Conservation (phyloP, 192 early-diverging fungal genomes). For the Funneliformis mosseae region DNA sequence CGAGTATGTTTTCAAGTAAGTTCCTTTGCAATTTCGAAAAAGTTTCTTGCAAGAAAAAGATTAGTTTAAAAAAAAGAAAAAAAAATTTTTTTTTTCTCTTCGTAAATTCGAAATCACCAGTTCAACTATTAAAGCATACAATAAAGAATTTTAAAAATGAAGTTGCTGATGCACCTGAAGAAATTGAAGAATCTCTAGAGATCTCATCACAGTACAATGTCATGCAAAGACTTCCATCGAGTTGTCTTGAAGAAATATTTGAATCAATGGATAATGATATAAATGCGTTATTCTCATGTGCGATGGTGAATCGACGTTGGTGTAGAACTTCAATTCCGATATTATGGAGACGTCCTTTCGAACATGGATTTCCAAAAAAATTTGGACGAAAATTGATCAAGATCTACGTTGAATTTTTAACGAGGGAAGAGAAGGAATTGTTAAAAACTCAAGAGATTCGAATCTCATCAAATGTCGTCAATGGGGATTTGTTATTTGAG, state of each 20-base stretch:
- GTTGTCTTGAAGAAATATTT: neutral
- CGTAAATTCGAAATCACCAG: neutral
- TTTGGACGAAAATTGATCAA: neutral
- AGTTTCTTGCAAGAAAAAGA: too few relatives aligned
- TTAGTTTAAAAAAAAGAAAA: too few relatives aligned
- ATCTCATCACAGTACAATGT: neutral
- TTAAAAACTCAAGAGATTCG: neutral
- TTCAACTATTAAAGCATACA: neutral
- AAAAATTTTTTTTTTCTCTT: too few relatives aligned
- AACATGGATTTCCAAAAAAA: neutral
- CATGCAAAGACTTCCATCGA: neutral
- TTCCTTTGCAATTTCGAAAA: too few relatives aligned
- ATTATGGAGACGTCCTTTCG: neutral
- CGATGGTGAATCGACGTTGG: neutral
- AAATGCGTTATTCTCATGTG: neutral
- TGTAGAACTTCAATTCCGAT: neutral
- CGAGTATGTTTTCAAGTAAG: too few relatives aligned
- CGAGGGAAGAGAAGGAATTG: neutral
- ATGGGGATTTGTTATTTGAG: neutral
- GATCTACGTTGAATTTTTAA: neutral
- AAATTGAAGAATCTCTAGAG: neutral
- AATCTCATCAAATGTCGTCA: neutral
- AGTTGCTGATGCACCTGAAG: neutral
- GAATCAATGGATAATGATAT: neutral
- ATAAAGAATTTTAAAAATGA: neutral